Conservation (phyloP, 2,329 filamentous ascomycete species). For the Calonectria honghensis region DNA sequence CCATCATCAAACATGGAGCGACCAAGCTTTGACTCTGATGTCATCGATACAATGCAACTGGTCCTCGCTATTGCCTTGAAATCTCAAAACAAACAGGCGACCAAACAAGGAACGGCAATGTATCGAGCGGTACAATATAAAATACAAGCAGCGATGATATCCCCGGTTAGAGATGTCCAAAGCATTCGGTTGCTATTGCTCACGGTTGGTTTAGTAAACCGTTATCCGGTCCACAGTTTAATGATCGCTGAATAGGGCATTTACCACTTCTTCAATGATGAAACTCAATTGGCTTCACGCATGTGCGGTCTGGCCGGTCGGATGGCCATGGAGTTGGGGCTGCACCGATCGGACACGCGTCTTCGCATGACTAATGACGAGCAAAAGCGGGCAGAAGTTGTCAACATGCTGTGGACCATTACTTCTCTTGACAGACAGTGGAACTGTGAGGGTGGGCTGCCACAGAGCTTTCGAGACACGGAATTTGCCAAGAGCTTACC, state of each 20-base stretch:
- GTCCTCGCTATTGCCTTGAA: conserved; percentile 4
- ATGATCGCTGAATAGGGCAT: not conserved
- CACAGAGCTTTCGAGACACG: conserved; percentile 6
- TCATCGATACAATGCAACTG: not conserved
- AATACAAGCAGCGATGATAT: not conserved
- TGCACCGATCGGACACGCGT: not conserved
- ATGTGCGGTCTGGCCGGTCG: not conserved
- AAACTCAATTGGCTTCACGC: not conserved
- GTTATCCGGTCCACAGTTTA: too few relatives aligned
- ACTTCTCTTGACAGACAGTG: conserved; percentile 2
- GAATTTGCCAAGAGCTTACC: conserved; percentile 7
- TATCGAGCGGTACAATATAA: not conserved
- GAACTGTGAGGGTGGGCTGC: not conserved
- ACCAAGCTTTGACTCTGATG: not conserved
- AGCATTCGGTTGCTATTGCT: not conserved
- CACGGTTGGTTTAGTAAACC: not conserved
- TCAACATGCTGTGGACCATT: conserved; percentile 5
- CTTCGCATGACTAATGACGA: not conserved
- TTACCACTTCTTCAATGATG: conserved; percentile 6
- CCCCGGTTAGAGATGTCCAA: not conserved
- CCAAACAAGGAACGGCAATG: not conserved
- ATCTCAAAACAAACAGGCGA: not conserved
- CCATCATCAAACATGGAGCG: too few relatives aligned
- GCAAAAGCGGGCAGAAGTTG: not conserved
- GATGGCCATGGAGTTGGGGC: conserved; percentile 3